These are phyloP conservation scores for Vitis hybrid DNA, from an alignment of 177 flowering plant genomes.

Conservation along the genomic window DNA sequence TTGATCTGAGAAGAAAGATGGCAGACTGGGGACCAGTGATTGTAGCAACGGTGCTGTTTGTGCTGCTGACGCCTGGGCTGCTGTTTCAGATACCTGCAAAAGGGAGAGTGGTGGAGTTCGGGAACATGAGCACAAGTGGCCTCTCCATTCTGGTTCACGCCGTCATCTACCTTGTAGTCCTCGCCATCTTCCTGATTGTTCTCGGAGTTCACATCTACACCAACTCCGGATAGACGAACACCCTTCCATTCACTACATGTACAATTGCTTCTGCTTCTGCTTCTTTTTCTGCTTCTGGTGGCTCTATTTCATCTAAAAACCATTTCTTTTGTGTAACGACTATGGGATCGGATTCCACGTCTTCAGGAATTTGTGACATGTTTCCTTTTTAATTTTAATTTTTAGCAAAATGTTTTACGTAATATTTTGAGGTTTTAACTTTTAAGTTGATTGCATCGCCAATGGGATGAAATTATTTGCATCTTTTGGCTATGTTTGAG, in stretches of 20 bases:
- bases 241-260: background rate
- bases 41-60: constrained; percentile 57
- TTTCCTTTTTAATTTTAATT: too few relatives aligned
- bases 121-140: constrained; percentile 58
- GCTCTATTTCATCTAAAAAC: too few relatives aligned
- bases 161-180: constrained; percentile 51
- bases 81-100: constrained; percentile 61
- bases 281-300: constrained; percentile 1
- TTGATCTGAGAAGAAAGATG: too few relatives aligned
- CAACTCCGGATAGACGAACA: constrained; percentile 16
- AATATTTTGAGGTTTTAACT: too few relatives aligned
- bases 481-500: too few relatives aligned
- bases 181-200: constrained; percentile 54
- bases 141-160: constrained; percentile 53
- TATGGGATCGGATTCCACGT: too few relatives aligned
- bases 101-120: constrained; percentile 46
- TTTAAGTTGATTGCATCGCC: too few relatives aligned
- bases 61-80: constrained; percentile 59
- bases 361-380: too few relatives aligned
- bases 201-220: constrained; percentile 60
- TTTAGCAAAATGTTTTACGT: too few relatives aligned
- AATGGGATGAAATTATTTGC: too few relatives aligned
- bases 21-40: constrained; percentile 69
- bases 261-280: background rate
- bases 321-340: too few relatives aligned